These are phyloP conservation scores for Solanum dulcamara DNA, from an alignment of 257 asterid species.

Conservation along the genomic window DNA sequence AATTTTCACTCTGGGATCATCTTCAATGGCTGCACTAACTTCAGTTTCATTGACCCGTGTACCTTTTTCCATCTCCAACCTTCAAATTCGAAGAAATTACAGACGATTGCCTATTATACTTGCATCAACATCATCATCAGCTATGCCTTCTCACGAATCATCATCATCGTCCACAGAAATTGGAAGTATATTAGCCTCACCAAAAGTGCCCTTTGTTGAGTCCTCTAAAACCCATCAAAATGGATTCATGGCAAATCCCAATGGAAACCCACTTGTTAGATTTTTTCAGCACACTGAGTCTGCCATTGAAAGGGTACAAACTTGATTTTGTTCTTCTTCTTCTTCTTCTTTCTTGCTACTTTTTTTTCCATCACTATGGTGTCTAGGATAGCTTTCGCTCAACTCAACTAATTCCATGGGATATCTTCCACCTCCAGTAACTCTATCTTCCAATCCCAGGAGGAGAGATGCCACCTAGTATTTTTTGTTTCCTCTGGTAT, in stretches of 20 bases:
- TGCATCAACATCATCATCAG: slow-evolving; percentile 35
- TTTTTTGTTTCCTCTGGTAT: too few relatives aligned
- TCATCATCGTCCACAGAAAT: slow-evolving; percentile 23
- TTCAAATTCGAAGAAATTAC: slow-evolving; percentile 1
- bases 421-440: not conserved
- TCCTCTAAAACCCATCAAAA: slow-evolving; percentile 16
- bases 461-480: too few relatives aligned
- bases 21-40: slow-evolving; percentile 47
- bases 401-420: not conserved
- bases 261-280: slow-evolving; percentile 37
- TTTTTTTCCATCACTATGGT: not conserved
- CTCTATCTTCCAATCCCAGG: too few relatives aligned
- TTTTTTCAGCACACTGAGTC: slow-evolving; percentile 58
- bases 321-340: not conserved
- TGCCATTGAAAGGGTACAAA: slow-evolving; percentile 56
- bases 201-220: slow-evolving; percentile 22
- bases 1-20: not conserved
- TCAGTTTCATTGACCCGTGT: slow-evolving; percentile 19
- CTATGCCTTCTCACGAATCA: slow-evolving; percentile 33
- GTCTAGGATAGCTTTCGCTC: too few relatives aligned
- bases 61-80: slow-evolving; percentile 22
- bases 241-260: slow-evolving; percentile 25
- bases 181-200: slow-evolving; percentile 20
- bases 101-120: slow-evolving; percentile 11
- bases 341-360: not conserved